A percentile compares a stretch with the other conserved stretches of the same genome.
These are phyloP conservation scores for Globisporangium paroecandrum DNA, from an alignment of 352 stramenopile genomes.

Conservation along the genomic window DNA sequence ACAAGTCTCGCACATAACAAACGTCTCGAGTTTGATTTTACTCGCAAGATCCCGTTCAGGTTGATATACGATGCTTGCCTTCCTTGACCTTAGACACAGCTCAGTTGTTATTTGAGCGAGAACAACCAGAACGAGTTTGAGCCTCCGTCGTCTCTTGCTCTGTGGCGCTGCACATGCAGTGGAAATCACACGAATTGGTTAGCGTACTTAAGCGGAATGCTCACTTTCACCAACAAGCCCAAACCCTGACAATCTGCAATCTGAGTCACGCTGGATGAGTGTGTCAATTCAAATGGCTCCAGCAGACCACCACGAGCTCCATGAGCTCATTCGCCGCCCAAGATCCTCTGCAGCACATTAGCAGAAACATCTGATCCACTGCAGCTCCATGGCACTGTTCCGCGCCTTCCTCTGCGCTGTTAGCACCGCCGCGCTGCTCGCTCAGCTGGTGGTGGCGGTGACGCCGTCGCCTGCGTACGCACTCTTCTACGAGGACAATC, in stretches of 20 bases:
- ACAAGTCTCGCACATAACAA: too few relatives aligned
- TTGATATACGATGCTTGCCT: too few relatives aligned
- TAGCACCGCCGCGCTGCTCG: neutral
- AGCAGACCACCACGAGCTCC: neutral
- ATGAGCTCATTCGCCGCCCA: neutral
- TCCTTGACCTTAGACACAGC: too few relatives aligned
- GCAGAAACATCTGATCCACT: neutral
- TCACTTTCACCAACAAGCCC: neutral
- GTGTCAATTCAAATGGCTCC: neutral
- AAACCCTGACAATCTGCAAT: neutral
- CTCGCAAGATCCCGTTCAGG: too few relatives aligned
- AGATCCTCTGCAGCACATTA: neutral
- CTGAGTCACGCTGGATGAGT: neutral
- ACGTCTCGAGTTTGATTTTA: too few relatives aligned
- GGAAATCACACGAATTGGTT: too few relatives aligned
- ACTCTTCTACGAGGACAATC: slow-evolving; percentile 11
- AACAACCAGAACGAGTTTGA: too few relatives aligned
- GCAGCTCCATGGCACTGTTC: neutral
- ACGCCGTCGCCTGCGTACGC: neutral
- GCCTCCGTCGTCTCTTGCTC: too few relatives aligned
- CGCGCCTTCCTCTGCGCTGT: neutral
- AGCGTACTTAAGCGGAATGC: neutral
- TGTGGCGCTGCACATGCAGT: too few relatives aligned
- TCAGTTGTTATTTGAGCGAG: too few relatives aligned
- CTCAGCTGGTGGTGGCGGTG: neutral